phyloP scores from a whole-genome alignment of 2,329 filamentous ascomycete genomes.

The Neospermospora avenae region DNA sequence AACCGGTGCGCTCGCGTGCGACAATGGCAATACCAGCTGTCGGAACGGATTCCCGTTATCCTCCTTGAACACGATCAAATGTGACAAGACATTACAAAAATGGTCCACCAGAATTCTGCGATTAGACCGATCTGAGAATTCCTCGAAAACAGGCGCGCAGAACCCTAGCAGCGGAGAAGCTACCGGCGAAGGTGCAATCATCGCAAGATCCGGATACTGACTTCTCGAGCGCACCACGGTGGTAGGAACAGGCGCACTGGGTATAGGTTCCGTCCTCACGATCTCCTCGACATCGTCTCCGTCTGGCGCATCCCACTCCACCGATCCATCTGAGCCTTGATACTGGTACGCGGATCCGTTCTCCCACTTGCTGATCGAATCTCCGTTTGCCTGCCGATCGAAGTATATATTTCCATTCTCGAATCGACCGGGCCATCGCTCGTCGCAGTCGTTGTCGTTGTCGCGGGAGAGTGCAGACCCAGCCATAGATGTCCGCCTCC shows the following conservation, averaged over 20 bases:
- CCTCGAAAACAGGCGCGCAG: conserved; percentile 49
- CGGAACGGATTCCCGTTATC: conserved; percentile 62
- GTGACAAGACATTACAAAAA: conserved; percentile 61
- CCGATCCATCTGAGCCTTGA: conserved; percentile 20
- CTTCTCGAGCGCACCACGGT: conserved; percentile 26
- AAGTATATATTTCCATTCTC: conserved; percentile 18
- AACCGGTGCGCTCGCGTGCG: conserved; percentile 54
- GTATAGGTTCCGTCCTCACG: conserved; percentile 15
- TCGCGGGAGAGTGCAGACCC: conserved; percentile 25
- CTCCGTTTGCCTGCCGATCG: conserved; percentile 8
- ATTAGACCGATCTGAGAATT: conserved; percentile 53
- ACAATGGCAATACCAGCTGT: conserved; percentile 59
- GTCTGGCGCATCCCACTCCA: conserved; percentile 24
- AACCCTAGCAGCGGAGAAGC: conserved; percentile 46
- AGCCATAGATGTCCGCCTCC: conserved; percentile 26
- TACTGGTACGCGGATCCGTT: conserved; percentile 22
- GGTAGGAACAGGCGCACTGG: conserved; percentile 3
- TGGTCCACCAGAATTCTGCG: conserved; percentile 57
- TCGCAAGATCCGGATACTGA: conserved; percentile 34
- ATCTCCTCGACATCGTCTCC: conserved; percentile 30
- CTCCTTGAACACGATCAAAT: conserved; percentile 63
- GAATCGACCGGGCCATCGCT: conserved; percentile 26
- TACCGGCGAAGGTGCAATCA: conserved; percentile 31
- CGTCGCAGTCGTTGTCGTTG: conserved; percentile 19
- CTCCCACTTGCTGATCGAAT: conserved; percentile 25